A percentile compares a stretch with the other conserved stretches of the same genome.
Conservation (phyloP, 805 yeast species). For the Blastobotrys attinorum region DNA sequence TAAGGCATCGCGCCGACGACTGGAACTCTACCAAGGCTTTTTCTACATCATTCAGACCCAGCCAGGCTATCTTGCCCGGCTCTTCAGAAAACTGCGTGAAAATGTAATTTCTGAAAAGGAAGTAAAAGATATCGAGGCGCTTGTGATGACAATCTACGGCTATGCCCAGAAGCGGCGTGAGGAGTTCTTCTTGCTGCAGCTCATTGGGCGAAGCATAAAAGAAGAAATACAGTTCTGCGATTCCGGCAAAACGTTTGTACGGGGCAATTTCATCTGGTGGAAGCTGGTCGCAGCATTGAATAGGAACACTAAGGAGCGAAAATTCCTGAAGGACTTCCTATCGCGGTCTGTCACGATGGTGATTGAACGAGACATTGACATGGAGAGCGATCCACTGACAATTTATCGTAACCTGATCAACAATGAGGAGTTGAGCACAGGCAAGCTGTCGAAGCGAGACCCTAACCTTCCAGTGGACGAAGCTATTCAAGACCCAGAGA, state of each 20-base stretch:
- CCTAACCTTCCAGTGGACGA: constrained; percentile 44
- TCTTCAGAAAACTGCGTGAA: constrained; percentile 34
- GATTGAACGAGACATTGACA: constrained; percentile 36
- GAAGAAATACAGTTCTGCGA: constrained; percentile 20
- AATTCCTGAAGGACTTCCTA: constrained; percentile 29
- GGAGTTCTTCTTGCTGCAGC: constrained; percentile 55
- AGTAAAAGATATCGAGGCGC: constrained; percentile 24
- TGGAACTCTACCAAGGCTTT: constrained; percentile 66
- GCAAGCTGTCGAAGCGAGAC: constrained; percentile 30
- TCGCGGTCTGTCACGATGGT: constrained; percentile 29
- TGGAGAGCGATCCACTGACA: constrained; percentile 72
- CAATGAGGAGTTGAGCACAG: constrained; percentile 28
- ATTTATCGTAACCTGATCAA: constrained; percentile 24
- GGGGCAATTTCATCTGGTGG: constrained; percentile 35
- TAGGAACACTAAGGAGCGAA: constrained; percentile 31
- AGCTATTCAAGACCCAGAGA: constrained; percentile 76
- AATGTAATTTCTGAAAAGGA: constrained; percentile 26
- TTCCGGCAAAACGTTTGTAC: constrained; percentile 17
- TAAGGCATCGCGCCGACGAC: constrained; percentile 36
- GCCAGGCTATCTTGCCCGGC: constrained; percentile 57
- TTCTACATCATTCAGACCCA: constrained; percentile 81
- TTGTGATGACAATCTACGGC: constrained; percentile 30
- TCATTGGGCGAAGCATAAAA: constrained; percentile 36
- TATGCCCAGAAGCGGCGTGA: constrained; percentile 49
- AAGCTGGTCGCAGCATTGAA: constrained; percentile 34